phyloP scores from a whole-genome alignment of 441 rosid genomes.

The Theobroma grandiflorum region DNA sequence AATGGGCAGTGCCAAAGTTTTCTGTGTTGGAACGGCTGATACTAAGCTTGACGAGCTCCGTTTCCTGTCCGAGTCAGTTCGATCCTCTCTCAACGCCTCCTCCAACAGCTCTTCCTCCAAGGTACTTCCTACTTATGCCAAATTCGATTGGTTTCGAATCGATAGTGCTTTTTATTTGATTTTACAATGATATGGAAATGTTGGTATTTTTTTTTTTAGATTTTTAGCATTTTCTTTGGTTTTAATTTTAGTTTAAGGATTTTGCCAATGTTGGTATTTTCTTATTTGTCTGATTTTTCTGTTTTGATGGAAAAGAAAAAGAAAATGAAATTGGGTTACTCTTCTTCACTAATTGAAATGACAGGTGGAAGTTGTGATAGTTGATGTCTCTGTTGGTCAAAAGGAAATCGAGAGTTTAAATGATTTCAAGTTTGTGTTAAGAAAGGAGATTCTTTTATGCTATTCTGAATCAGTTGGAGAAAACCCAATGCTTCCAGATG shows the following conservation, averaged over 20 bases:
- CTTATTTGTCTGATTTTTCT: not conserved
- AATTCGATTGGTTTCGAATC: not conserved
- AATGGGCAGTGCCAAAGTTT: slow-evolving; percentile 55
- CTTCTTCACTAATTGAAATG: slow-evolving; percentile 23
- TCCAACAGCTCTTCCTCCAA: slow-evolving; percentile 50
- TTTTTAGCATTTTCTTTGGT: not conserved
- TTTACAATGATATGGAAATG: slow-evolving; percentile 8
- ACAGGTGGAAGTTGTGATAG: slow-evolving; percentile 74
- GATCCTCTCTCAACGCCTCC: slow-evolving; percentile 56
- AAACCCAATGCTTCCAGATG: slow-evolving; percentile 52
- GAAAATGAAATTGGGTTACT: not conserved
- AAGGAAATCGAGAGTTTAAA: slow-evolving; percentile 42
- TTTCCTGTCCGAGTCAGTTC: slow-evolving; percentile 67
- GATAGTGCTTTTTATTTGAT: not conserved
- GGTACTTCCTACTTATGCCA: slow-evolving; percentile 41
- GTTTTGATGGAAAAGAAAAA: not conserved
- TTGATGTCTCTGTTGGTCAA: slow-evolving; percentile 76
- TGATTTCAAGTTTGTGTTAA: slow-evolving; percentile 57
- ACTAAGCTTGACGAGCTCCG: slow-evolving; percentile 83
- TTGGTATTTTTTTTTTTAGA: not conserved
- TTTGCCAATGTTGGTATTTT: not conserved
- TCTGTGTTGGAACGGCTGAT: slow-evolving; percentile 86
- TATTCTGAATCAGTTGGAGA: slow-evolving; percentile 36
- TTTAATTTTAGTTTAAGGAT: slow-evolving; percentile 13
- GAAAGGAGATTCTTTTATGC: slow-evolving; percentile 65